Percentiles rank a stretch among this genome's conserved stretches.
These are phyloP conservation scores for Aspergillus sp. DNA, from an alignment of 2,329 filamentous ascomycete genomes.

Conservation along the genomic window DNA sequence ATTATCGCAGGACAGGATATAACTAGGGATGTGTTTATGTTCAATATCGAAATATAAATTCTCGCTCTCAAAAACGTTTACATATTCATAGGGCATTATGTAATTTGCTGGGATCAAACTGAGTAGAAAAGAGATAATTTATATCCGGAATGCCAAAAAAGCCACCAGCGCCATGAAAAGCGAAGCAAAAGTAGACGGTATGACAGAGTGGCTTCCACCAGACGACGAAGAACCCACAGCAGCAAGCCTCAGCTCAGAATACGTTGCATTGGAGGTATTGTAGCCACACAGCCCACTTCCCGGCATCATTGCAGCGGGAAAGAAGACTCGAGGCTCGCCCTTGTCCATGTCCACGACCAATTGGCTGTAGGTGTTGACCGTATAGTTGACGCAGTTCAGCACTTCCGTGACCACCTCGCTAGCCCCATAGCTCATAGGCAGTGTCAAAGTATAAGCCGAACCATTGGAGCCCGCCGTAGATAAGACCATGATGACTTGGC, in stretches of 20 bases:
- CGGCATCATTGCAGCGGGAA: conserved; percentile 27
- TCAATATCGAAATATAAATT: too few relatives aligned
- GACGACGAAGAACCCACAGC: neutral
- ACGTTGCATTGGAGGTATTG: neutral
- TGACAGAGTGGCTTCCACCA: neutral
- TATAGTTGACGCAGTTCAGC: conserved; percentile 30
- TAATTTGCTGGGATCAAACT: too few relatives aligned
- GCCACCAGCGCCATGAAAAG: neutral
- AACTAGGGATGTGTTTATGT: too few relatives aligned
- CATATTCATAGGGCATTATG: too few relatives aligned
- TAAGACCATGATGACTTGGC: conserved; percentile 47
- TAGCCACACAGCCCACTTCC: conserved; percentile 35
- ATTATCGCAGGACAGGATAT: too few relatives aligned
- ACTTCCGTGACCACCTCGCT: conserved; percentile 31
- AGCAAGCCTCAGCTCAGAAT: neutral
- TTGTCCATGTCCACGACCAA: conserved; percentile 31
- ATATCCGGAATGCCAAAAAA: neutral
- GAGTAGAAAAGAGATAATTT: neutral
- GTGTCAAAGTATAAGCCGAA: conserved; percentile 29
- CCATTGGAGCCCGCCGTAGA: conserved; percentile 44
- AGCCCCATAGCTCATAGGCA: conserved; percentile 32
- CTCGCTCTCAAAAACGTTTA: too few relatives aligned
- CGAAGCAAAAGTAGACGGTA: too few relatives aligned
- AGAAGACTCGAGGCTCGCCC: conserved; percentile 35
- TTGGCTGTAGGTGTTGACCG: conserved; percentile 25